These are phyloP conservation scores for Poronia punctata DNA, from an alignment of 495 filamentous ascomycete genomes.

Conservation along the genomic window DNA sequence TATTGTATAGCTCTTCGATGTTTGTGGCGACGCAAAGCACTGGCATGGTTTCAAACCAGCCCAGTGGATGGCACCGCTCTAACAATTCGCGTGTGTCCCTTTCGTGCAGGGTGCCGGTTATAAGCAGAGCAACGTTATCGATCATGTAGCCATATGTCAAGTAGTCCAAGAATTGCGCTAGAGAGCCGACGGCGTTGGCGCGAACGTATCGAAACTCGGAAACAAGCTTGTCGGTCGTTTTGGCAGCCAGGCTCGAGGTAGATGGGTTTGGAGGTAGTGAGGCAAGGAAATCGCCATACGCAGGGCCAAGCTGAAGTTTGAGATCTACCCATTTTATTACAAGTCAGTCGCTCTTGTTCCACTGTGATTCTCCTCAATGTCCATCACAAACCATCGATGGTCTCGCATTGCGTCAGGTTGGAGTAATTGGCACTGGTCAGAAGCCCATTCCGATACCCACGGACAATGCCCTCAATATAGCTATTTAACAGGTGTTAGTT, in stretches of 20 bases:
- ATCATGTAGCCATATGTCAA: constrained; percentile 99
- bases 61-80: constrained; percentile 92
- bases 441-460: constrained; percentile 92
- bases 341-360: constrained; percentile 11
- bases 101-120: constrained; percentile 96
- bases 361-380: too few relatives aligned
- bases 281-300: constrained; percentile 95
- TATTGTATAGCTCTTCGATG: constrained; percentile 98
- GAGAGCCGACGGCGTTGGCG: constrained; percentile 81
- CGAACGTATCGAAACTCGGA: constrained; percentile 94
- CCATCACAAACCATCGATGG: constrained; percentile 76
- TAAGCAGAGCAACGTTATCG: constrained; percentile 96
- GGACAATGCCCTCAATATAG: constrained; percentile 93
- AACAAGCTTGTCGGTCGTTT: constrained; percentile 95
- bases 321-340: constrained; percentile 70
- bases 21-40: constrained; percentile 96
- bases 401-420: constrained; percentile 98
- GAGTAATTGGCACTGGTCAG: constrained; percentile 86
- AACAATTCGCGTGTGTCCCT: constrained; percentile 93
- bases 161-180: constrained; percentile 93
- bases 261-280: constrained; percentile 94
- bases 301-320: constrained; percentile 90
- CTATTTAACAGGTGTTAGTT: constrained; percentile 40
- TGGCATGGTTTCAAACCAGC: constrained; percentile 98
- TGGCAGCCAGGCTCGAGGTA: constrained; percentile 87